Conservation (phyloP, 2,329 filamentous ascomycete genomes). For the Cordyceps pruinosa region DNA sequence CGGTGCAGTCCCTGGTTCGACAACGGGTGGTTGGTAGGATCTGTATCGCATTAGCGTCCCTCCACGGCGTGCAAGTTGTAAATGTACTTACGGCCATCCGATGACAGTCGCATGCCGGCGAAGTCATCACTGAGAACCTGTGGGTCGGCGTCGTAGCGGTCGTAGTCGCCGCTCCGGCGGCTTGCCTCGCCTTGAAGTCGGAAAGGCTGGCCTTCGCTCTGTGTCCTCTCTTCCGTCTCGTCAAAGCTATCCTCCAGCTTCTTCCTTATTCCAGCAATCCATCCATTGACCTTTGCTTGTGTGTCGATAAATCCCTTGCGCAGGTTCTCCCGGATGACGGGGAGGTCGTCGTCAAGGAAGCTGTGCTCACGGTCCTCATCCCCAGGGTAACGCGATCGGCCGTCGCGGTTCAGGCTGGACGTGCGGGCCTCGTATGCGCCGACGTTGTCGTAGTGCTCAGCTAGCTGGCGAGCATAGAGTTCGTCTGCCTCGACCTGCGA, state of each 20-base stretch:
- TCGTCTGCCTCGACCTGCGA: conserved; percentile 88
- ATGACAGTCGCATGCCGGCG: conserved; percentile 57
- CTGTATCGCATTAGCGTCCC: conserved; percentile 19
- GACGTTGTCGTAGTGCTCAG: conserved; percentile 74
- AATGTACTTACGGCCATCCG: conserved; percentile 51
- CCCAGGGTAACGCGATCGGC: conserved; percentile 30
- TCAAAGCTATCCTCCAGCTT: conserved; percentile 84
- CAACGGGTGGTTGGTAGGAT: conserved; percentile 48
- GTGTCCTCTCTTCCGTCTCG: conserved; percentile 50
- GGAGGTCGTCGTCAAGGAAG: conserved; percentile 94
- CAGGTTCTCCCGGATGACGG: conserved; percentile 86
- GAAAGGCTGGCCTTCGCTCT: conserved; percentile 24
- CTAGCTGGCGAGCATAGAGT: conserved; percentile 83
- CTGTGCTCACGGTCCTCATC: conserved; percentile 69
- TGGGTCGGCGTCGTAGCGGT: conserved; percentile 91
- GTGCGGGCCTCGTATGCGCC: conserved; percentile 52
- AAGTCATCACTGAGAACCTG: conserved; percentile 88
- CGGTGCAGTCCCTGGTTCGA: conserved; percentile 79
- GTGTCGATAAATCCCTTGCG: conserved; percentile 93
- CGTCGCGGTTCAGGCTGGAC: conserved; percentile 33
- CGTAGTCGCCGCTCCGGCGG: conserved; percentile 76
- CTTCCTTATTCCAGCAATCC: conserved; percentile 89
- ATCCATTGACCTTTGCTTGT: conserved; percentile 84
- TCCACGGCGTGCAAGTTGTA: neutral
- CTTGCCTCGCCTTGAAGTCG: conserved; percentile 54